Conservation (phyloP, 257 asterid genomes). For the Rubia yunnanensis region DNA sequence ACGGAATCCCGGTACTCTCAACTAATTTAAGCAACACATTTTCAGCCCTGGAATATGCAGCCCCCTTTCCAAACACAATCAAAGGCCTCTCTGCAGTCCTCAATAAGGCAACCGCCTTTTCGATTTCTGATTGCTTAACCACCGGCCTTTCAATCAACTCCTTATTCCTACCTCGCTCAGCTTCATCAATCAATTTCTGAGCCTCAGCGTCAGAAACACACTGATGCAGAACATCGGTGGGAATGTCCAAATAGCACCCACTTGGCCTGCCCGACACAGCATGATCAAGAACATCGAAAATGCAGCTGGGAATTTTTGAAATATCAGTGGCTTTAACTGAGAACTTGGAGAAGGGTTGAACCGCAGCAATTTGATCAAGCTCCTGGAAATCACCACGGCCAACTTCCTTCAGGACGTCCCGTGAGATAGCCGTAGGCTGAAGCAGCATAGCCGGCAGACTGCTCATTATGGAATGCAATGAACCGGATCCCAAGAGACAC, state of each 20-base stretch:
- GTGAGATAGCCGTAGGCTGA: constrained; percentile 1
- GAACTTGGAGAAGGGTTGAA: background rate
- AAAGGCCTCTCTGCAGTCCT: constrained; percentile 3
- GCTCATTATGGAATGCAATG: constrained; percentile 2
- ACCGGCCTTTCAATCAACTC: background rate
- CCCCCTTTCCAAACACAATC: constrained; percentile 2
- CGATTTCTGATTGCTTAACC: background rate
- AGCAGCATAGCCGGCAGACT: constrained; percentile 1
- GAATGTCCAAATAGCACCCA: constrained; percentile 1
- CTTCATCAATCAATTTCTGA: constrained; percentile 1
- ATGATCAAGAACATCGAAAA: background rate
- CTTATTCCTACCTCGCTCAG: background rate
- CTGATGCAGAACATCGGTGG: constrained; percentile 1
- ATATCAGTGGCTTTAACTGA: constrained; percentile 1
- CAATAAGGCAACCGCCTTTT: background rate
- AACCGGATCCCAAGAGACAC: constrained; percentile 3
- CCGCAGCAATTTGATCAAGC: constrained; percentile 3
- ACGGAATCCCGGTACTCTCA: background rate
- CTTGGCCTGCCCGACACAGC: background rate
- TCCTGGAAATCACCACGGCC: constrained; percentile 2
- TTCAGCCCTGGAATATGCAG: constrained; percentile 4
- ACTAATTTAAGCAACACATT: background rate
- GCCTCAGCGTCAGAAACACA: background rate
- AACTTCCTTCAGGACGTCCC: background rate
- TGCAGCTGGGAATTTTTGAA: background rate